Base-by-base conservation (phyloP, 169 alveolate species). In the Cryptosporidium muris region DNA sequence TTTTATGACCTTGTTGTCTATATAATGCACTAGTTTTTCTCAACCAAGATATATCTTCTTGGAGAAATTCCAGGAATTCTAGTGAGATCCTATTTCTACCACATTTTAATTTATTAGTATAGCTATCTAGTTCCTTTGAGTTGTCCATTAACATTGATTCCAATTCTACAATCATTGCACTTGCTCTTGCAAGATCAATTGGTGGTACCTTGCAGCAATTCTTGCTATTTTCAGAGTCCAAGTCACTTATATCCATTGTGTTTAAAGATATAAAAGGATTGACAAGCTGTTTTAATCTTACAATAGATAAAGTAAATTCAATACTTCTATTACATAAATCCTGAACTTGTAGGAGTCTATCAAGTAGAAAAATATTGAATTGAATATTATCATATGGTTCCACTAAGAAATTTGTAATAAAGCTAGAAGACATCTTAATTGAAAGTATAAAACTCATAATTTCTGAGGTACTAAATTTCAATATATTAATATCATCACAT, bases 1-100 rank as follows among this genome's bases (percentile, higher is more conserved):
- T 74, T 49, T 74, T 74, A 48, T 74, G 85, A 2, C 85, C 85
- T 16, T 74, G 25, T 58, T 74, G 85, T 16, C 85, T 74, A 43
- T 74, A 74, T 14, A 58, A 47, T 58, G 85, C 85, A 74, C 85
- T 74, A 4, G 60, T 11, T 58, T 45, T 74, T 0, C 85, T 52
- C 12, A 74, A 45, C 63, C 85, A 74, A 14, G 54, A 58, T 42
- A 74, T 74, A 42, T 74, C 85, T 60, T 74, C 85, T 42, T 74
- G 74, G 12, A 74, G 67, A n/a, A 48, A 60, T 74, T 74, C 85
- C 5, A 74, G 16, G 38, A 74, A 74, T 36, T 74, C 85, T 38
- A 74, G 49, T 12, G 74, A 58, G 14, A 48, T 45, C 5, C 16
- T 45, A 16, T 5, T 51, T 36, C 64, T 37, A 51, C 47, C 48